Evolutionary conservation across 78 protist genomes (phyloP).

Genomic region (Creolimax fragrantissima): DNA sequence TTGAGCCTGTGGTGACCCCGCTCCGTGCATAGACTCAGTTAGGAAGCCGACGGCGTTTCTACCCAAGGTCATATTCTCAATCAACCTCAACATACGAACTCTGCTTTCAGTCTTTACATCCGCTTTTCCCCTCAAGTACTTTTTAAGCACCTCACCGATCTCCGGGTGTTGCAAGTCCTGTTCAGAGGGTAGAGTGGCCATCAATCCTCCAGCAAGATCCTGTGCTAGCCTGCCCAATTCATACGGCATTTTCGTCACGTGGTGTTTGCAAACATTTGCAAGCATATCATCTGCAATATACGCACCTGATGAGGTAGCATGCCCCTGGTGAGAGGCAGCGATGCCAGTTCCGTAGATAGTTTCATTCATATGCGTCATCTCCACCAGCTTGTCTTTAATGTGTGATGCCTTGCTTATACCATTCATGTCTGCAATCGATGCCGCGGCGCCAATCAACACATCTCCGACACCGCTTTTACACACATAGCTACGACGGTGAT

Average conservation of each 20-base stretch:
- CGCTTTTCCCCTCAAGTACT: background rate
- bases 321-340: background rate
- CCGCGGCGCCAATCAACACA: background rate
- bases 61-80: background rate
- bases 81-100: background rate
- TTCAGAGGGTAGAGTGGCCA: background rate
- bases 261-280: background rate
- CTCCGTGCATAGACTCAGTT: background rate
- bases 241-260: background rate
- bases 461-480: background rate
- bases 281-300: background rate
- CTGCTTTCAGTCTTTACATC: background rate
- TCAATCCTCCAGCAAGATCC: background rate
- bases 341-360: background rate
- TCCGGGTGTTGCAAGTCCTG: background rate
- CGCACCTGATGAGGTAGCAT: background rate
- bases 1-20: background rate
- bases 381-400: background rate
- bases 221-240: background rate
- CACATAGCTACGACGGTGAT: background rate
- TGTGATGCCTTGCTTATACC: background rate
- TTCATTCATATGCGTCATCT: background rate
- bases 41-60: background rate
- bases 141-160: background rate
- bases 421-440: background rate